Base-by-base conservation (phyloP, 2,329 filamentous ascomycete genomes). In the Trichoderma koningiopsis region DNA sequence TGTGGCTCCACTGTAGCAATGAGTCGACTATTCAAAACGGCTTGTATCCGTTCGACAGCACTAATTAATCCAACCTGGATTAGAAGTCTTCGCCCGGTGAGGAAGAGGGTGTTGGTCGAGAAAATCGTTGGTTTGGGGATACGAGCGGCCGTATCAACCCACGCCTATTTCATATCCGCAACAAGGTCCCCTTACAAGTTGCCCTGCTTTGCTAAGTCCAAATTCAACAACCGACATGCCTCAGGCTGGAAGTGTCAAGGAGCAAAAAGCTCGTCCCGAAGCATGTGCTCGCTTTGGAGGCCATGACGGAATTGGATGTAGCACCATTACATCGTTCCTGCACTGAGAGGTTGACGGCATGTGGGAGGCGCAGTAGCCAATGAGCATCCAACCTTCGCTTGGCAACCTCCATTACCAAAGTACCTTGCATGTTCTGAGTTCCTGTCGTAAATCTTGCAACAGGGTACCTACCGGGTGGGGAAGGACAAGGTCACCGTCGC, bases 301-400 rank as follows among this genome's bases (percentile, higher is more conserved):
- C 24, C n/a, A 33, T 35, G 37, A 57, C 56, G 62, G 27, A 40
- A 16, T 19, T 47, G 35, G n/a, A 35, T 16, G 47, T 24, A 16
- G 62, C 35, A 24, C 33, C 16, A 43, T n/a, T 56, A 35, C 49
- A 64, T 57, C 37, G 62, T 65, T 43, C 62, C 53, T 65, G 62
- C 62, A 47, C 62, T 14, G 47, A 47, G 27, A 27, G 43, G 52
- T 57, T 33, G 62, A 65, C 62, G 62, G 43, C 52, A 35, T 65
- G 62, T 33, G 37, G n/a, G 62, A 65, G 62, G 31, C 29, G 62
- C 53, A 57, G 62, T 49, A n/a, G 27, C 62, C 52, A 65, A 65
- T 65, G 24, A 43, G n/a, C n/a, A 57, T 31, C 31, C n/a, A 14
- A 14, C 29, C 16, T 53, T 35, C n/a, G 16, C 7, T 14, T n/a